phyloP scores from a whole-genome alignment of 2,329 filamentous ascomycete genomes.

The Thielaviopsis ethacetica region DNA sequence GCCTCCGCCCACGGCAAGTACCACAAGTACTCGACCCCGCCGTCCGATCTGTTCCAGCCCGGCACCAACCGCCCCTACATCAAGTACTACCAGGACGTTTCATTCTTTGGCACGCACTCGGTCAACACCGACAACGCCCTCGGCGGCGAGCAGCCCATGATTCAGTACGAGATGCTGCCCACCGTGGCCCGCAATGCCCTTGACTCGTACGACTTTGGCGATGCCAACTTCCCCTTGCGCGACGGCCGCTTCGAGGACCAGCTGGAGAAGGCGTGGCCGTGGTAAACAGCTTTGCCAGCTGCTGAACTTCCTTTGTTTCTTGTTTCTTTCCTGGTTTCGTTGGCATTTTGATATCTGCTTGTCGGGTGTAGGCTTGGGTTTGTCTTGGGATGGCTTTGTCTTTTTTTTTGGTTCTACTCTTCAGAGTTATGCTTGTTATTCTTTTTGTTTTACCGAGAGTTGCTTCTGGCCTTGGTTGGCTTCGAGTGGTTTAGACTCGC shows the following conservation, averaged over 20 bases:
- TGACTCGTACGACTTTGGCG: slow-evolving; percentile 23
- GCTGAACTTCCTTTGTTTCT: neutral
- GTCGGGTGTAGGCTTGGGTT: neutral
- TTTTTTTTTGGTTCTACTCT: neutral
- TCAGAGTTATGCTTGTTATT: too few relatives aligned
- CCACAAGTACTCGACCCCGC: slow-evolving; percentile 14
- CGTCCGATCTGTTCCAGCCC: neutral
- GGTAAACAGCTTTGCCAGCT: neutral
- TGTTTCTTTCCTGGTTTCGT: neutral
- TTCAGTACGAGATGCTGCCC: slow-evolving; percentile 28
- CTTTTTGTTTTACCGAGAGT: too few relatives aligned
- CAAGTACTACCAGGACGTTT: slow-evolving; percentile 19
- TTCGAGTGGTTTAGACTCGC: too few relatives aligned
- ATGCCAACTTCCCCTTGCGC: slow-evolving; percentile 26
- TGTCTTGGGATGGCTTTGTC: neutral
- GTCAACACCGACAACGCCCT: slow-evolving; percentile 20
- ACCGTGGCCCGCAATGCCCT: slow-evolving; percentile 21
- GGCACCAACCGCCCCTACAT: slow-evolving; percentile 16
- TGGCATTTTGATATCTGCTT: neutral
- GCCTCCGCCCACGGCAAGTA: slow-evolving; percentile 24
- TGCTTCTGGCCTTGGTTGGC: too few relatives aligned
- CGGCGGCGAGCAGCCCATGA: slow-evolving; percentile 24
- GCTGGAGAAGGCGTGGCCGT: slow-evolving; percentile 12
- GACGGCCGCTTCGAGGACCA: slow-evolving; percentile 17
- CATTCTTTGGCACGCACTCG: slow-evolving; percentile 20